Base-by-base conservation (phyloP, 1,139 yeast species). In the Geotrichum carabidarum region DNA sequence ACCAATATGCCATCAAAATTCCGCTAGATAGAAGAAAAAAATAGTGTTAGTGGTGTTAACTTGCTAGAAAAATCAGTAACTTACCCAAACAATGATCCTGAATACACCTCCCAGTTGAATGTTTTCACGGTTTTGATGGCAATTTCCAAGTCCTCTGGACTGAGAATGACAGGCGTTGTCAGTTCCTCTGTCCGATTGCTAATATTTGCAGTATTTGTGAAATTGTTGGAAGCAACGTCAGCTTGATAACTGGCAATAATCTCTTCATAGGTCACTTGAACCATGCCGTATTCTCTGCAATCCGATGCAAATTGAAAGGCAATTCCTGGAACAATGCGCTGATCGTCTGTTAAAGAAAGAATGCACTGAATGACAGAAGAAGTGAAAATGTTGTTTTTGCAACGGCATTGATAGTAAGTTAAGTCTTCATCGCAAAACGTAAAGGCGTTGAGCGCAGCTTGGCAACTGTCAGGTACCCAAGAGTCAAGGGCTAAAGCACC, bases 1-100 rank as follows among this genome's bases (percentile, higher is more conserved):
- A 57, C 65, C 68, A 66, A 49, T 63, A 66, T 5, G 61, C 65
- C 6, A 64, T 17, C 32, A 53, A 31, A 27, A 53, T 30, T 2
- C 53, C 56, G 14, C 56, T 32, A 48, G 9, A 38, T 4, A 2
- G 32, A 27, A 4, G 41, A 4, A 11, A 34, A 14, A 2, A 32
- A 18, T 31, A 9, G 45, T 9, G n/a, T 18, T 27, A 22, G 27
- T 22, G 4, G 4, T 22, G 27, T 8, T 8, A 7, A 22, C 63
- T 52, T 27, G 57, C 53, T 17, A 62, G 62, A 44, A 70, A 73
- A 15, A 57, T 58, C 27, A 58, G 58, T 9, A 51, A 3, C 59
- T 8, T 3, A 59, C 46, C 2, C 61, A 30, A 45, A 51, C 18
- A 51, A 12, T 12, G 46, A 40, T 32, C 54, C 54, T 11, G 54